Evolutionary conservation across 73 alveolate genomes (phyloP).

Genomic region (Diophrys sp.): DNA sequence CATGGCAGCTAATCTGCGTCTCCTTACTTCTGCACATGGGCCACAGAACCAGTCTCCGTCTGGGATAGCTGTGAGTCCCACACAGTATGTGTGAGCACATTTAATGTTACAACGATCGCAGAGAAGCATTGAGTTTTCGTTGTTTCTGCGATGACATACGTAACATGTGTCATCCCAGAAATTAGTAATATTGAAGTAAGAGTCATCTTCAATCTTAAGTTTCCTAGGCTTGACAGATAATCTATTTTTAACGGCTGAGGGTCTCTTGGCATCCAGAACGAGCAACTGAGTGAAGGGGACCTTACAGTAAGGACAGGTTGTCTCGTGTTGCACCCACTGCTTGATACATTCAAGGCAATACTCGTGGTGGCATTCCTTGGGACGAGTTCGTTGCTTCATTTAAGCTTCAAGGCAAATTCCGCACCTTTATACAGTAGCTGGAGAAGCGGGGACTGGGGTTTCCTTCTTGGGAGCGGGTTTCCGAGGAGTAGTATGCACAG

Average conservation of each 20-base stretch:
- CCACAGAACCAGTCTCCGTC: constrained; percentile 37
- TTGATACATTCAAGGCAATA: constrained; percentile 16
- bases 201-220: constrained; percentile 5
- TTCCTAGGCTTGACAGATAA: background rate
- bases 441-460: background rate
- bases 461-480: background rate
- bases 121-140: constrained; percentile 17
- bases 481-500: no score
- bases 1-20: background rate
- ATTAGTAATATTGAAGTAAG: background rate
- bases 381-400: constrained; percentile 7
- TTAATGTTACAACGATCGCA: constrained; percentile 28
- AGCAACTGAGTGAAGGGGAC: constrained; percentile 10
- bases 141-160: background rate
- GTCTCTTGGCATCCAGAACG: background rate
- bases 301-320: constrained; percentile 32
- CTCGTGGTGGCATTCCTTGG: constrained; percentile 27
- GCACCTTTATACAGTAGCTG: background rate
- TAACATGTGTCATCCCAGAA: constrained; percentile 33
- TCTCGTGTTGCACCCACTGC: constrained; percentile 21
- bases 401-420: constrained; percentile 17
- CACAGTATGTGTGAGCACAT: constrained; percentile 35
- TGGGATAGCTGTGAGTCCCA: constrained; percentile 9
- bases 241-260: background rate
- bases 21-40: background rate